Base-by-base conservation (phyloP, 2,329 filamentous ascomycete species). In the Fonsecaea erecta region DNA sequence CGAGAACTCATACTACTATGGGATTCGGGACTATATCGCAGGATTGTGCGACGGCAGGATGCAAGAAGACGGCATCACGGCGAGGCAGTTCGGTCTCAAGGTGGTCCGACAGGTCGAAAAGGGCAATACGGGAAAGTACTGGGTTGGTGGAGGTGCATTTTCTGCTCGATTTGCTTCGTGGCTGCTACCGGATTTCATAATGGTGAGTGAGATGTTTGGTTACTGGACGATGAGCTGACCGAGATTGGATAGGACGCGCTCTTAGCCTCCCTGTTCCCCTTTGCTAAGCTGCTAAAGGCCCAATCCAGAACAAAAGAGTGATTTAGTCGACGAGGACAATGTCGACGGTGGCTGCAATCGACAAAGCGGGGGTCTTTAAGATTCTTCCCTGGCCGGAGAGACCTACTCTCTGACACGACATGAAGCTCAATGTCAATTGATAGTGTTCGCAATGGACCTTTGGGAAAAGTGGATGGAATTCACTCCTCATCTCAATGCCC, bases 51-150 rank as follows among this genome's bases (percentile, higher is more conserved):
- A 68, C 40, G 66, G 66, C 48, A 35, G 60, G 52, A 7, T 66
- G 21, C 66, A 68, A 46, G 40, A 46, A n/a, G 37, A 37, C 61
- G 66, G 60, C 34, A 60, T 66, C 26, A 62, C 60, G 12, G 34
- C 60, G 18, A 59, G 52, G 51, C n/a, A 63, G 53, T 68, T 46
- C 51, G 66, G 46, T 8, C 24, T 18, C n/a, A 64, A 62, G 37
- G 66, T 68, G 9, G 57, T 66, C 32, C 56, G 60, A 14, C 55
- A 68, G 52, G 61, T 68, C 21, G 64, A 66, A 55, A 66, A 62
- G 28, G 66, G 66, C 40, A 55, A 46, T 18, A 54, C 54, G n/a
- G 66, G 66, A 28, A 66, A 55, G 26, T 35, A 54, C 24, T 68
- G 66, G 66, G 60, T 64, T 21, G 66, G 66, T 21, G 62, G 57